Base-by-base conservation (phyloP, 768 basidiomycete genomes). In the Leccinum olivaceopallidum region DNA sequence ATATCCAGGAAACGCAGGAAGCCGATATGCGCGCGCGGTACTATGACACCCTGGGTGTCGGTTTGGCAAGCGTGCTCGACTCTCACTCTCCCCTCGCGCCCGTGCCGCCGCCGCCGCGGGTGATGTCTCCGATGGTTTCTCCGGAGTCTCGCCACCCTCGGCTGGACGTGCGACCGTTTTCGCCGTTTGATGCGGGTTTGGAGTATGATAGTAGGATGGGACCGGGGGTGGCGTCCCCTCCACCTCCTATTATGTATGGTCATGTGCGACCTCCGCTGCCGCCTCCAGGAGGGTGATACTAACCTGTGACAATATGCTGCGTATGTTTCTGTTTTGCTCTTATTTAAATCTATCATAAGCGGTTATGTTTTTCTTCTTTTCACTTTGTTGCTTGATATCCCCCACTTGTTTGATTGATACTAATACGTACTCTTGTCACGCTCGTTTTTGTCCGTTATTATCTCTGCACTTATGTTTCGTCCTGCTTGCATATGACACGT, bases 1-100 rank as follows among this genome's bases (percentile, higher is more conserved):
- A 93, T 70, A 91, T 94, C 61, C 84, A 88, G 63, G 88, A 93
- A 75, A 93, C 91, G 18, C 86, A 83, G 61, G 87, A 87, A 65
- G 90, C 87, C 65, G 89, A 93, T 64, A 76, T 81, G 16, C 81
- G 88, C 16, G 78, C 85, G 12, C 81, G 81, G 10, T 66, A 61
- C 49, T 74, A 62, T n/a, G 73, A 73, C 37, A 59, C 44, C 37
- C 59, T 73, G 6, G 65, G 65, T 22, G 60, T 69, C 2, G 64
- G 64, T 20, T 56, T 63, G 22, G 63, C 60, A 18, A 77, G 74
- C 71, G 65, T 78, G 67, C 56, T 74, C 49, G 78, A 77, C 72
- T 56, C 76, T 69, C 42, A 47, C n/a, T 9, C 44, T 47, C 44
- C 44, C 20, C 44, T 71, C 63, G 22, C 66, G 64, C 32, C 73